Base-by-base conservation (phyloP, 2,329 filamentous ascomycete species). In the Fusarium sp. region DNA sequence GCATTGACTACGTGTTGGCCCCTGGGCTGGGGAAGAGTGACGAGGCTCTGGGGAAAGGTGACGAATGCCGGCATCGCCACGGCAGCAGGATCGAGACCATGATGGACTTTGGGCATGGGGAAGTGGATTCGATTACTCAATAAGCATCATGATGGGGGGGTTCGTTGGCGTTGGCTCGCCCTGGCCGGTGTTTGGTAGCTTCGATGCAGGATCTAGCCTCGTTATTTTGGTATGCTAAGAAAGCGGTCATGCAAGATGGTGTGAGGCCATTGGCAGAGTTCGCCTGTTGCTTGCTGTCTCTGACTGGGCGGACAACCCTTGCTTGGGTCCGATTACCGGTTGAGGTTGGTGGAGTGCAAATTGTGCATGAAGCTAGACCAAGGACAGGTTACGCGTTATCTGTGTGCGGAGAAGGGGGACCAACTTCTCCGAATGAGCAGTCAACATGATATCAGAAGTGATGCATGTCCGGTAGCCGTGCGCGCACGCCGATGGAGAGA, bases 331-430 rank as follows among this genome's bases (percentile, higher is more conserved):
- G 48, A 49, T 47, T 65, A 24, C 62, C 62, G 24, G 58, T 63
- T 64, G 58, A 53, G 62, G 62, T 29, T 66, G 54, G 45, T 10
- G 40, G 45, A 51, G 32, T 42, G 58, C 62, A 65, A 66, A 66
- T 65, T 53, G 49, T 59, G 62, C 62, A 63, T 66, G 53, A 63
- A 48, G 48, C 62, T 60, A 66, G 31, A 15, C 53, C 48, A 4
- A 5, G 44, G 41, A 10, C 15, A 47, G 50, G 24, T 15, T 35
- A 64, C 40, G 41, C 40, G 61, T 65, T 65, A 65, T 65, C 61
- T 58, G 19, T 44, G 48, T 65, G 62, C 61, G 62, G 58, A 65
- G 62, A 58, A 63, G 41, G 13, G 31, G 44, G 28, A 24, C 25
- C 10, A 29, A 31, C 34, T 26, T 32, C 15, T 39, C 25, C 31